These are phyloP conservation scores for Cutaneotrichosporon arboriforme DNA, from an alignment of 1,284 basidiomycete species.

Conservation along the genomic window DNA sequence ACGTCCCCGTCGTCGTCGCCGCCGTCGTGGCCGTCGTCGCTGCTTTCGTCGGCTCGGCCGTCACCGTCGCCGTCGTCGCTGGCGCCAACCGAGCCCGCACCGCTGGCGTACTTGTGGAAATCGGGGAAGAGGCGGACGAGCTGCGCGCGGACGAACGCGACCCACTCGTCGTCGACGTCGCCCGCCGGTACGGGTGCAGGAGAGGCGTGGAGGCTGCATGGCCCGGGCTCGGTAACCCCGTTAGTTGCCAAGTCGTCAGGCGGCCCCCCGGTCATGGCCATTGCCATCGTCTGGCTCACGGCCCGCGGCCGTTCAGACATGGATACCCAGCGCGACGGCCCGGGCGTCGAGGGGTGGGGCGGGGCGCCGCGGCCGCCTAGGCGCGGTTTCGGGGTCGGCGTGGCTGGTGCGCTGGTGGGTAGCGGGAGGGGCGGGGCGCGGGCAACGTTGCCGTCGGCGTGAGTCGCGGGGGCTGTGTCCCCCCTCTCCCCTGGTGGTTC, in stretches of 20 bases:
- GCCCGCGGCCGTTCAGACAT: not conserved
- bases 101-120: constrained; percentile 9
- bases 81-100: too few species aligned
- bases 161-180: constrained; percentile 35
- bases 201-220: not conserved
- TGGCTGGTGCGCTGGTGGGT: not conserved
- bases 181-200: not conserved
- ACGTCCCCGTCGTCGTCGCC: too few species aligned
- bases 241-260: too few species aligned
- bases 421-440: not conserved
- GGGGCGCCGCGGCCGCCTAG: not conserved
- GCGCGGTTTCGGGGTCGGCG: not conserved
- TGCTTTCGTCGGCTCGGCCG: not conserved
- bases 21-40: too few species aligned
- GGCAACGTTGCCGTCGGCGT: not conserved
- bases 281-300: constrained; percentile 1
- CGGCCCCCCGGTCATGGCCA: not conserved
- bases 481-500: too few species aligned
- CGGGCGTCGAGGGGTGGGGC: not conserved
- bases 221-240: not conserved
- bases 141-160: constrained; percentile 33
- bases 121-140: constrained; percentile 40
- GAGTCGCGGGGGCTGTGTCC: too few species aligned
- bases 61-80: too few species aligned
- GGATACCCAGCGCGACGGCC: too few species aligned